Base-by-base conservation (phyloP, 2,329 filamentous ascomycete genomes). In the Mariannaea sp. region DNA sequence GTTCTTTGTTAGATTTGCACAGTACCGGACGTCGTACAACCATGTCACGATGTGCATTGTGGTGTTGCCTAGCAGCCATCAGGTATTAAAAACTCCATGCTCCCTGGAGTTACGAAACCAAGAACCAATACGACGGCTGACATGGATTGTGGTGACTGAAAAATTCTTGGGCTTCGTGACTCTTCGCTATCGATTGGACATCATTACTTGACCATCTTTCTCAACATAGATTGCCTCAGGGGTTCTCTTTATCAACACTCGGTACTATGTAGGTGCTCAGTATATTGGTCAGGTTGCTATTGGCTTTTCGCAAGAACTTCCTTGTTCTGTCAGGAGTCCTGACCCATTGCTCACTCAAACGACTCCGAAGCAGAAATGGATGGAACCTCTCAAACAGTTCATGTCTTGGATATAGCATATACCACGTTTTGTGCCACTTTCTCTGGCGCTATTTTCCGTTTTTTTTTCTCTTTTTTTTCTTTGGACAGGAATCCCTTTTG, bases 161-260 rank as follows among this genome's bases (percentile, higher is more conserved):
- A 57, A 52, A 45, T 49, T 36, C 24, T 35, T 53, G 57, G 36
- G 60, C 62, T 24, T 8, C 8, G 22, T 8, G 8, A 8, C 22
- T 24, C 60, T 46, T 61, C 45, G 35, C 27, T 45, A 59, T 57
- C 57, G 60, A 64, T 65, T 65, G 62, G 62, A 35, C 29, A 56
- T 40, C 47, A 51, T 55, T 61, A 44, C 38, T 46, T 17, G 19
- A 35, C 57, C 9, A 32, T 56, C 53, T 64, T 41, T 47, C 53
- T 63, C 48, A 53, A 61, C 59, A 46, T 53, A 49, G 59, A 20
- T 40, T 50, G 51, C 49, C 46, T 45, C 51, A 53, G 40, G 20
- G 48, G 61, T 64, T 47, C 29, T 62, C 12, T 29, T 29, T 29
- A 7, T 7, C 12, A 7, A 12, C 26, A 7, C 26, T 12, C 26